phyloP scores from a whole-genome alignment of 2,329 filamentous ascomycete genomes.

The Chrysosporium queenslandicum region DNA sequence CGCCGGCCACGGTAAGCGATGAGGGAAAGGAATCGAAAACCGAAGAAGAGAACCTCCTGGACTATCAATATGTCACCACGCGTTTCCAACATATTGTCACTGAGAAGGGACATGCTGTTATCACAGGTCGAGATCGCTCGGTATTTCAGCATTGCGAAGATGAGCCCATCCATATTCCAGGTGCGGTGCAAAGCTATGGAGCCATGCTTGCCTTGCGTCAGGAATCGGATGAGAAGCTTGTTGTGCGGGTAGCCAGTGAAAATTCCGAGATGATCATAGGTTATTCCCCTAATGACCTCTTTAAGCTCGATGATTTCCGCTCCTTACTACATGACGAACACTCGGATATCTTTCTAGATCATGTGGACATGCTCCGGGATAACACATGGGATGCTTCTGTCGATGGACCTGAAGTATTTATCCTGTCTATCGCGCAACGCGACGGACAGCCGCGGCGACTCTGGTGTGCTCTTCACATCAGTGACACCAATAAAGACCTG shows the following conservation, averaged over 20 bases:
- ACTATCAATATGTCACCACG: neutral
- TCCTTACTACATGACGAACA: neutral
- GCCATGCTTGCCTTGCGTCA: neutral
- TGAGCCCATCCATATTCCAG: conserved; percentile 8
- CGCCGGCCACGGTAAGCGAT: too few relatives aligned
- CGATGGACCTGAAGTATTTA: conserved; percentile 4
- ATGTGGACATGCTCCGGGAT: conserved; percentile 1
- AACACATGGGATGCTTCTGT: neutral
- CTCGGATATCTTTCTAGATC: conserved; percentile 1
- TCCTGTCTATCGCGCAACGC: neutral
- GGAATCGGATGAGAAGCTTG: neutral
- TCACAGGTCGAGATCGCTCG: conserved; percentile 1
- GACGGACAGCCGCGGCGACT: neutral
- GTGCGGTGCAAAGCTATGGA: conserved; percentile 4
- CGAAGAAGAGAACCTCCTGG: neutral
- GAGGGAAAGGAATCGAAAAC: too few relatives aligned
- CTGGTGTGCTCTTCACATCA: conserved; percentile 8
- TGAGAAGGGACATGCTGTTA: conserved; percentile 2
- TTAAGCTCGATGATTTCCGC: neutral
- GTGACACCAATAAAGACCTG: neutral
- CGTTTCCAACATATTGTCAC: conserved; percentile 7
- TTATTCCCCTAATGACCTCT: conserved; percentile 4
- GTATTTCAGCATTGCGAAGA: conserved; percentile 4
- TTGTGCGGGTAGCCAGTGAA: conserved; percentile 7
- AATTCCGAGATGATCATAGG: conserved; percentile 5